Conservation (phyloP, 2,329 filamentous ascomycete species). For the Huntiella omanensis region DNA sequence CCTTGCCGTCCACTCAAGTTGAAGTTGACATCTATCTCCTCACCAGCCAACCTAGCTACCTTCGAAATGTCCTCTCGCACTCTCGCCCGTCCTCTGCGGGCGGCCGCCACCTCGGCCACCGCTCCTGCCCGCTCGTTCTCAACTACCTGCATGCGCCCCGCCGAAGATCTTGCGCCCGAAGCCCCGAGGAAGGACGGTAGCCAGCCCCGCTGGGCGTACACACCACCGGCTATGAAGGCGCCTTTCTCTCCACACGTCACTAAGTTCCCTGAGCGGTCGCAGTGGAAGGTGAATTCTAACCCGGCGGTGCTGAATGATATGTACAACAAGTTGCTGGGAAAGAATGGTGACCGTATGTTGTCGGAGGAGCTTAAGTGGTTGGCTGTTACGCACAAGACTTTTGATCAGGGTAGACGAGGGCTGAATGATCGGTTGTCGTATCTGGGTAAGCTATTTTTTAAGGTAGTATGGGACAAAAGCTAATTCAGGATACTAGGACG, state of each 20-base stretch:
- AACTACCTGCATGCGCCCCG: background rate
- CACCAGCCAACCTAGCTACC: background rate
- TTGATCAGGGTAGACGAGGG: conserved; percentile 81
- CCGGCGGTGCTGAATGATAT: conserved; percentile 56
- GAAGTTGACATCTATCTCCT: too few relatives aligned
- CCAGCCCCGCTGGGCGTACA: conserved; percentile 49
- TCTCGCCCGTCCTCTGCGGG: background rate
- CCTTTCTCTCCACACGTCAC: conserved; percentile 43
- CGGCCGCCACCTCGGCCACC: background rate
- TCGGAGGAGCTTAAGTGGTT: conserved; percentile 92
- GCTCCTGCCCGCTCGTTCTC: background rate
- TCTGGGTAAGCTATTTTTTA: conserved; percentile 10
- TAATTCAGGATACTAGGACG: conserved; percentile 13
- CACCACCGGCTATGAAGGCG: conserved; percentile 50
- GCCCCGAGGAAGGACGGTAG: background rate
- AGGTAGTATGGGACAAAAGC: background rate
- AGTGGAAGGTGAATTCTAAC: conserved; percentile 57
- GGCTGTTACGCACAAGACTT: conserved; percentile 94
- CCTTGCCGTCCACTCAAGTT: too few relatives aligned
- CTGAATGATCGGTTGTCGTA: conserved; percentile 81
- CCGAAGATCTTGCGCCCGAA: background rate
- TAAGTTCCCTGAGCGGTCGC: conserved; percentile 31
- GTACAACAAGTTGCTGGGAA: conserved; percentile 59
- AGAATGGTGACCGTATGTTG: conserved; percentile 51
- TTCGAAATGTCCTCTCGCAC: conserved; percentile 1